Base-by-base conservation (phyloP, 2,329 filamentous ascomycete species). In the Venturia effusa region DNA sequence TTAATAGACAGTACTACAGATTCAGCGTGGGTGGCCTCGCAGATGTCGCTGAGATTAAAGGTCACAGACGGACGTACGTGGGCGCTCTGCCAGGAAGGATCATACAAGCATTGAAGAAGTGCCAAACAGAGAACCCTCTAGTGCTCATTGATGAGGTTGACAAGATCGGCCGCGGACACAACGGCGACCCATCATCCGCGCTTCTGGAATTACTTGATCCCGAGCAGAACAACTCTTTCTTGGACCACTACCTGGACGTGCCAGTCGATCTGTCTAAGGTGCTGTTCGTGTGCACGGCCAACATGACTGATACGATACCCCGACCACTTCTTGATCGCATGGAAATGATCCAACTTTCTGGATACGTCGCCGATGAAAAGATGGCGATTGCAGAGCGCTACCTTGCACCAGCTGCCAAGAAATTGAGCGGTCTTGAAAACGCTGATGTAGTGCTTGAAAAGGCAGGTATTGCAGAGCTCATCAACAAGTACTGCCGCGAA, bases 211-310 rank as follows among this genome's bases (percentile, higher is more conserved):
- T 99, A 61, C 85, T 99, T 22, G 94, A 99, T 69, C 94, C 94
- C 0, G 94, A 99, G 76, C 94, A 99, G 74, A 99, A 99, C 78
- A 92, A 82, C 73, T 97, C 92, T 30, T 99, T 99, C 83, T 77
- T 99, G 67, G 94, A 99, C 70, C 94, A 99, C 75, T 99, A 99
- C 78, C 91, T 99, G 84, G 94, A 99, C 74, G 92, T 99, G 0
- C 94, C 94, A 0, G 93, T 99, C 6, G 94, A 99, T 73, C 81
- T 99, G 61, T 97, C 92, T 61, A 97, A 97, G 78, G 94, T 99
- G 2, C 83, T 99, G 27, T 99, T 99, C 73, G 94, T 99, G 51
- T 99, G 94, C 81, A 99, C 94, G 17, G 94, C 94, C 66, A 99
- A 99, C 75, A 95, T 97, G 88, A 96, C 92, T 0, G 94, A 99